Conservation (phyloP, 495 filamentous ascomycete genomes). For the Xylaria curta region DNA sequence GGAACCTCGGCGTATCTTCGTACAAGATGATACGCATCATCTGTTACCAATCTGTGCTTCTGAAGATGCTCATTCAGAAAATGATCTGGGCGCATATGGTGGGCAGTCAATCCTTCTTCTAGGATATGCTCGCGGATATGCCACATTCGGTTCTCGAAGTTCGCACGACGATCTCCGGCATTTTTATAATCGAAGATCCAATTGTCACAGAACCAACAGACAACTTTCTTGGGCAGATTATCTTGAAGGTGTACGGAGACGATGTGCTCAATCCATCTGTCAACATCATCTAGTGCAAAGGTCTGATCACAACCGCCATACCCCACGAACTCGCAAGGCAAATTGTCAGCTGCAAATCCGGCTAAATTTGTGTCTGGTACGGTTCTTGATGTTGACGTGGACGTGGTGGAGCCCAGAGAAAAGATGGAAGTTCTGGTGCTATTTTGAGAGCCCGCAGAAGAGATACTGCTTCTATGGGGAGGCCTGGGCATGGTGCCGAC, state of each 20-base stretch:
- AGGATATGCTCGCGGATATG: conserved; percentile 52
- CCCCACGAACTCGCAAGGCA: conserved; percentile 52
- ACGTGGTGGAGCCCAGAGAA: background rate
- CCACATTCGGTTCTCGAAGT: conserved; percentile 49
- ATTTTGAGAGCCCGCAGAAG: background rate
- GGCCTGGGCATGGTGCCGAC: background rate
- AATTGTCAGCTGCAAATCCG: background rate
- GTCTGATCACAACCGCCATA: conserved; percentile 34
- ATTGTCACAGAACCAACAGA: conserved; percentile 58
- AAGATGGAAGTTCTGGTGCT: background rate
- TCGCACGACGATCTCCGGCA: conserved; percentile 19
- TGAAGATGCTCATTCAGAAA: conserved; percentile 43
- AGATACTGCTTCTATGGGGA: background rate
- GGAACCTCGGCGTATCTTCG: conserved; percentile 36
- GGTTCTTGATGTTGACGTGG: background rate
- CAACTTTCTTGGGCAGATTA: conserved; percentile 41
- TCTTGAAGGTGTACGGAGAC: conserved; percentile 37
- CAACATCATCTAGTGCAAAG: conserved; percentile 45
- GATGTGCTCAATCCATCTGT: conserved; percentile 54
- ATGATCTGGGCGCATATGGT: conserved; percentile 51
- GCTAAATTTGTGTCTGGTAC: background rate
- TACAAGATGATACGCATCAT: conserved; percentile 13
- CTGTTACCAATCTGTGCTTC: conserved; percentile 28
- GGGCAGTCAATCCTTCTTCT: conserved; percentile 18
- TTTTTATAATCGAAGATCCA: conserved; percentile 32